A percentile compares a stretch with the other conserved stretches of the same genome.
phyloP scores from a whole-genome alignment of 2,329 filamentous ascomycete species.

The Trichoderma sp. region DNA sequence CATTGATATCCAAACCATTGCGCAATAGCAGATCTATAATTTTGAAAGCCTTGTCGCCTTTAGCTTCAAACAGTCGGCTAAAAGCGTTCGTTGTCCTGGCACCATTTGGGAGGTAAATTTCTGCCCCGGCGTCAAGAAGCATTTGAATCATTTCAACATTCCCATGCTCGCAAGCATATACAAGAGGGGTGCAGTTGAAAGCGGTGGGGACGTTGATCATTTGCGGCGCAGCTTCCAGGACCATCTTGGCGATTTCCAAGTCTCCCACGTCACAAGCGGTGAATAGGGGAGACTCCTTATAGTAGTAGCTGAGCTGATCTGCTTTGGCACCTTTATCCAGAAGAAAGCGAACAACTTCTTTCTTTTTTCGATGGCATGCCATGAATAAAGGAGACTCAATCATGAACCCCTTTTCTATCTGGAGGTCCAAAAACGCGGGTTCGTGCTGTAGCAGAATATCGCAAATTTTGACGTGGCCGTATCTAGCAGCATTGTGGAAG shows the following conservation, averaged over 20 bases:
- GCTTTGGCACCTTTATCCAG: constrained; percentile 29
- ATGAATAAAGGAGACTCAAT: constrained; percentile 28
- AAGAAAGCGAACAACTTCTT: constrained; percentile 27
- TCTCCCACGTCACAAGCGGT: constrained; percentile 26
- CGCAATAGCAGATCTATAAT: constrained; percentile 27
- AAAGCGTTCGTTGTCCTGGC: constrained; percentile 26
- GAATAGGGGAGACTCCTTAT: constrained; percentile 29
- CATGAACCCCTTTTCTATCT: constrained; percentile 24
- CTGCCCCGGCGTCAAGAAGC: constrained; percentile 31
- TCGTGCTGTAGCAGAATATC: constrained; percentile 29
- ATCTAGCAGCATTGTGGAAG: constrained; percentile 27
- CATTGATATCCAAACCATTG: constrained; percentile 29
- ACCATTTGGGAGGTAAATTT: constrained; percentile 13
- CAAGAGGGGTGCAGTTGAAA: constrained; percentile 28
- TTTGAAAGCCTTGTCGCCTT: constrained; percentile 17
- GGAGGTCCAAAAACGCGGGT: constrained; percentile 29
- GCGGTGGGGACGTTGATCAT: constrained; percentile 27
- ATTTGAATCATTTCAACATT: constrained; percentile 24
- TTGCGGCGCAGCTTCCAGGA: constrained; percentile 28
- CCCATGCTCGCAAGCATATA: constrained; percentile 26
- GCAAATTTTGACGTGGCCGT: constrained; percentile 26
- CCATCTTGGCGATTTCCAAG: constrained; percentile 27
- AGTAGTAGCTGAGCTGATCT: constrained; percentile 22
- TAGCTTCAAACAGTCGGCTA: constrained; percentile 18
- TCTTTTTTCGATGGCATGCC: constrained; percentile 26